Percentiles rank a stretch among this genome's conserved stretches.
phyloP scores from a whole-genome alignment of 2,329 filamentous ascomycete genomes.

The Alternaria atra region DNA sequence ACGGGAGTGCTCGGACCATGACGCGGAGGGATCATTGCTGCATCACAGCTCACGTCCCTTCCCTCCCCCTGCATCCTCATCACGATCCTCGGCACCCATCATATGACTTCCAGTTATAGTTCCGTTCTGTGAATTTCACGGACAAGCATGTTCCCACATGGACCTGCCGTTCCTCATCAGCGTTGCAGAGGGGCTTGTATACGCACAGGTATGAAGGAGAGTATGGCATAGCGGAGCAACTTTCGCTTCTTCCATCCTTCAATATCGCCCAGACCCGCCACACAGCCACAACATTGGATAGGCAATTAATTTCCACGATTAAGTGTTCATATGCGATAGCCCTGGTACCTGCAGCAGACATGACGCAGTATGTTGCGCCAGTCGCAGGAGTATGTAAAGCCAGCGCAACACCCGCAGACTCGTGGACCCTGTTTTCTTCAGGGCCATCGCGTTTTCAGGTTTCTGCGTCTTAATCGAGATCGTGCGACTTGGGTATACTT shows the following conservation, averaged over 20 bases:
- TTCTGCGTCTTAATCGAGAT: slow-evolving; percentile 21
- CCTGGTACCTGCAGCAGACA: slow-evolving; percentile 25
- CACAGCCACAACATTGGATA: slow-evolving; percentile 17
- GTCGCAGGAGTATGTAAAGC: slow-evolving; percentile 19
- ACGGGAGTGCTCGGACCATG: slow-evolving; percentile 14
- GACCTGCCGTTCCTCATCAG: slow-evolving; percentile 6
- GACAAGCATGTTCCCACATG: slow-evolving; percentile 20
- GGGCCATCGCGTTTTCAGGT: slow-evolving; percentile 13
- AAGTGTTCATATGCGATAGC: slow-evolving; percentile 18
- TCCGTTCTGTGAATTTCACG: slow-evolving; percentile 12
- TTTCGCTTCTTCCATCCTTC: slow-evolving; percentile 6
- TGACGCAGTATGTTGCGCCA: slow-evolving; percentile 15
- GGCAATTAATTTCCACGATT: slow-evolving; percentile 23
- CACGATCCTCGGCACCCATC: slow-evolving; percentile 17
- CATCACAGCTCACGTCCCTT: slow-evolving; percentile 10
- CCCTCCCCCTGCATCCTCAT: slow-evolving; percentile 25
- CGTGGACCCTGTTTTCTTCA: slow-evolving; percentile 13
- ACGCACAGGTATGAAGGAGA: not conserved
- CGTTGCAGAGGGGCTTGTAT: not conserved
- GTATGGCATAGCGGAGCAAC: slow-evolving; percentile 1
- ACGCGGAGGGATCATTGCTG: slow-evolving; percentile 20
- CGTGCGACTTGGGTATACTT: slow-evolving; percentile 9
- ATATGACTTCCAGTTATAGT: slow-evolving; percentile 24
- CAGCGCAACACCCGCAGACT: slow-evolving; percentile 25
- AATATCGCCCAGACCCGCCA: slow-evolving; percentile 23